Evolutionary conservation across 169 alveolate genomes (phyloP), one percentile per base, ranked within the genome.

Genomic region (Theileria sp.): DNA sequence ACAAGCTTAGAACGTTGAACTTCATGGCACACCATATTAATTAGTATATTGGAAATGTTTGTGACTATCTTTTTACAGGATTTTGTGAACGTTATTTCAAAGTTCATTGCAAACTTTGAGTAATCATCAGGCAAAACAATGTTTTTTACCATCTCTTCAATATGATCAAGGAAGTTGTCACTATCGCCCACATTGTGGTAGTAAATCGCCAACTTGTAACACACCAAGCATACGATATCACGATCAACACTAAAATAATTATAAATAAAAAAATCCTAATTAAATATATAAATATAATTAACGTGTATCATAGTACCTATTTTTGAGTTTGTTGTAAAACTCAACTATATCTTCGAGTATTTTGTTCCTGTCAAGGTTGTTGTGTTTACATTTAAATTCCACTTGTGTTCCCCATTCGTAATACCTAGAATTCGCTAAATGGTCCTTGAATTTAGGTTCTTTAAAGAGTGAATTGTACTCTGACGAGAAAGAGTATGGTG

Each of bases 121-220:
- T 13, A 60, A n/a, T 74, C 68, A 30, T 74, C 61, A 2, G 71
- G 75, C 6, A 74, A 17, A 17, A 51, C 28, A 0, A 60, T 74
- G 38, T 62, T 74, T n/a, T 54, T 25, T 3, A 15, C 61, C 71
- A 60, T 60, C 36, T 60, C 72, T 36, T 62, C 64, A 19, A 60
- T 50, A 60, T 58, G 28, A 23, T 30, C 9, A 6, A 74, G 23
- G 34, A 49, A n/a, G 6, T 36, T 60, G 58, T 17, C 58, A n/a
- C 65, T 36, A 54, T 74, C 44, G 7, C 80, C 80, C 32, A 17
- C 21, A 28, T 25, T 17, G 72, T 28, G 51, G 58, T 74, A 60
- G 58, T 74, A 62, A 36, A 19, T 15, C 49, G 72, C 60, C 68
- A 74, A 28, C 80, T 74, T 74, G 80, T 58, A 74, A 13, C 54